Percentiles rank a stretch among this genome's conserved stretches.
Evolutionary conservation across 352 stramenopile genomes (phyloP).

Genomic region (Globisporangium barbulae): DNA sequence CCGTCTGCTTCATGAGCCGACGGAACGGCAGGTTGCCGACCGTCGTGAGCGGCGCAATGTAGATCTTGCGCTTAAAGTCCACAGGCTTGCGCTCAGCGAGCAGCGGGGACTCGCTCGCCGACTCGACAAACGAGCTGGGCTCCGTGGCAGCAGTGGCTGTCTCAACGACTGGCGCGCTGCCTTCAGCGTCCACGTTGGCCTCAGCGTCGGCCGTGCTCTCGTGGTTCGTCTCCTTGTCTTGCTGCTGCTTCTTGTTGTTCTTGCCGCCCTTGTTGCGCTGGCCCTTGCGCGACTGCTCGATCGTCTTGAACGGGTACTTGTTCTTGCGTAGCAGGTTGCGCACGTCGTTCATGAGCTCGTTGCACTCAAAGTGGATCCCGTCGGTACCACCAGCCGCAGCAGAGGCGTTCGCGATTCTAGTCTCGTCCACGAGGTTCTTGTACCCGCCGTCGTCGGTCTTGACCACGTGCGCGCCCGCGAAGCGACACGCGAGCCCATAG

Average conservation of each 20-base stretch:
- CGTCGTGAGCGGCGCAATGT: slow-evolving; percentile 98
- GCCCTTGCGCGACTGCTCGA: slow-evolving; percentile 60
- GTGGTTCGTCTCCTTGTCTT: slow-evolving; percentile 5
- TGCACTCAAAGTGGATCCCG: slow-evolving; percentile 55
- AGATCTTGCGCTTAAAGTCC: slow-evolving; percentile 98
- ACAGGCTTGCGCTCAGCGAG: slow-evolving; percentile 87
- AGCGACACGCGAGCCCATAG: slow-evolving; percentile 91
- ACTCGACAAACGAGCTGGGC: slow-evolving; percentile 23
- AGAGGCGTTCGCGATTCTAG: slow-evolving; percentile 15
- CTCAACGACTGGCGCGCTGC: background rate
- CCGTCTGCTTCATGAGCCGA: slow-evolving; percentile 95
- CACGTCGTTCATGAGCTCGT: slow-evolving; percentile 86
- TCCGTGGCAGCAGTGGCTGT: background rate
- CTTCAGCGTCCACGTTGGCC: slow-evolving; percentile 3
- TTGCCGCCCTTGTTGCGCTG: slow-evolving; percentile 45
- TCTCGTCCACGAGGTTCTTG: slow-evolving; percentile 50
- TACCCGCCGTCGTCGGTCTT: slow-evolving; percentile 44
- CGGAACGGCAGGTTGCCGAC: slow-evolving; percentile 99
- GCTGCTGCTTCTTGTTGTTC: slow-evolving; percentile 41
- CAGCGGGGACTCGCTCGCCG: slow-evolving; percentile 40
- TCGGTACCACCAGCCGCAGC: slow-evolving; percentile 29
- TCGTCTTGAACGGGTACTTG: slow-evolving; percentile 88
- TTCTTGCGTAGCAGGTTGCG: slow-evolving; percentile 89
- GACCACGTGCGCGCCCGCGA: slow-evolving; percentile 82
- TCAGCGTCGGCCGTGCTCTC: slow-evolving; percentile 7